Base-by-base conservation (phyloP, 2,329 filamentous ascomycete genomes). In the Neopestalotiopsis sp. region DNA sequence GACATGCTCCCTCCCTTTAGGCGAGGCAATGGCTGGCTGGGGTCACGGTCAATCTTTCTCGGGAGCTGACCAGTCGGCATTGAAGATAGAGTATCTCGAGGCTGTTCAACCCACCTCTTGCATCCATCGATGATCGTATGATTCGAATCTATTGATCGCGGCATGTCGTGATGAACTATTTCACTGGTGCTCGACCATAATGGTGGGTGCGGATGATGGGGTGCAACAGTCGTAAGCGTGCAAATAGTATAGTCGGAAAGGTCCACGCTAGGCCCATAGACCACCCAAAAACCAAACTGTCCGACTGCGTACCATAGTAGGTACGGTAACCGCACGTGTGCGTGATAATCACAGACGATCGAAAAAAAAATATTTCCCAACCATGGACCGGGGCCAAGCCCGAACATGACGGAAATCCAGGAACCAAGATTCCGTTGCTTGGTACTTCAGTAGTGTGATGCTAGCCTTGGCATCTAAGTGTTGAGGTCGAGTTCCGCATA, bases 211-310 rank as follows among this genome's bases (percentile, higher is more conserved):
- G 20, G 57, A 24, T 24, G 13, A 59, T 28, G 57, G 20, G 24
- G 30, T 59, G 57, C 57, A 59, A 59, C 57, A 59, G 57, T 24
- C 30, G 57, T 34, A 59, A 59, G 57, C 57, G 57, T 59, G 30
- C 30, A 53, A 53, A 53, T 59, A 30, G 57, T 34, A 59, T 30
- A 30, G 57, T 30, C 24, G 57, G 57, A 59, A 59, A 30, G 57
- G 57, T 59, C 30, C 57, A 59, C 30, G 14, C 57, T 59, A 59
- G 57, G n/a, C 7, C 20, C 20, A 12, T 59, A 17, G 17, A 53
- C 45, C 20, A 9, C 45, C 34, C 3, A 38, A 38, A 38, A 38
- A 38, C 34, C 34, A 38, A 10, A 38, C 34, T 7, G 24, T 28
- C 34, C 6, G 34, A 38, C 34, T 38, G 24, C 24, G 24, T 28